A percentile compares a stretch with the other conserved stretches of the same genome.
phyloP scores from a whole-genome alignment of 2,329 filamentous ascomycete species.

The Ceratocystis alfenasii region DNA sequence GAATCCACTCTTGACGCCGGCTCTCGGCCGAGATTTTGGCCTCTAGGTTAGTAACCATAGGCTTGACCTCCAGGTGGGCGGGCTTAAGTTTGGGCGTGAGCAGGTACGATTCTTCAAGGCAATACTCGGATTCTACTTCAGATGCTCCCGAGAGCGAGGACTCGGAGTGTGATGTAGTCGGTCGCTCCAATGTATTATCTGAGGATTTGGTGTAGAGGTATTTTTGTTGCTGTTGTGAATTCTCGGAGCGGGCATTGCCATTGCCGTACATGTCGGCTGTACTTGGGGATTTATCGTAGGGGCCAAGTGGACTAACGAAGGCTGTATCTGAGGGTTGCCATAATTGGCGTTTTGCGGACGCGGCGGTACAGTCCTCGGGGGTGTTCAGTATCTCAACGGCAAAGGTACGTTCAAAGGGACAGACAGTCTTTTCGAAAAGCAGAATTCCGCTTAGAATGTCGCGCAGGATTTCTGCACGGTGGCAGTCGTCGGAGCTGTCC shows the following conservation, averaged over 20 bases:
- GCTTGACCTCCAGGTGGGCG: conserved; percentile 14
- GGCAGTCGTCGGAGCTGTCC: conserved; percentile 44
- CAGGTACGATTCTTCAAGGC: conserved; percentile 19
- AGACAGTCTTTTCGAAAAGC: conserved; percentile 76
- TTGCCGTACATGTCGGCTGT: not conserved
- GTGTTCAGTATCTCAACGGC: conserved; percentile 60
- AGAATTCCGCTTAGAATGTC: conserved; percentile 59
- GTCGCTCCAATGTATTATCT: conserved; percentile 14
- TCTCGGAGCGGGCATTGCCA: not conserved
- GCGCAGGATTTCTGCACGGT: conserved; percentile 55
- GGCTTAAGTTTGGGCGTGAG: conserved; percentile 15
- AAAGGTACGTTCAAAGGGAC: conserved; percentile 71
- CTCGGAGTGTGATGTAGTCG: conserved; percentile 21
- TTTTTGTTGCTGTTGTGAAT: not conserved
- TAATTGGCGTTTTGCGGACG: conserved; percentile 3
- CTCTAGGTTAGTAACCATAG: conserved; percentile 17
- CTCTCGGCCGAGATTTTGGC: conserved; percentile 19
- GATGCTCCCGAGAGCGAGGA: conserved; percentile 20
- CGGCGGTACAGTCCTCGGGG: conserved; percentile 30
- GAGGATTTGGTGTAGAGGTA: conserved; percentile 3
- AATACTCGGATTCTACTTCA: conserved; percentile 20
- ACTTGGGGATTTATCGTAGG: conserved; percentile 19
- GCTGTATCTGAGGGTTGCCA: conserved; percentile 17
- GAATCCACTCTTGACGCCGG: conserved; percentile 22
- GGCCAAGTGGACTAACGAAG: conserved; percentile 19